Percentiles rank a stretch among this genome's conserved stretches.
Conservation (phyloP, 2,329 filamentous ascomycete species). For the Hymenoscyphus fraxineus region DNA sequence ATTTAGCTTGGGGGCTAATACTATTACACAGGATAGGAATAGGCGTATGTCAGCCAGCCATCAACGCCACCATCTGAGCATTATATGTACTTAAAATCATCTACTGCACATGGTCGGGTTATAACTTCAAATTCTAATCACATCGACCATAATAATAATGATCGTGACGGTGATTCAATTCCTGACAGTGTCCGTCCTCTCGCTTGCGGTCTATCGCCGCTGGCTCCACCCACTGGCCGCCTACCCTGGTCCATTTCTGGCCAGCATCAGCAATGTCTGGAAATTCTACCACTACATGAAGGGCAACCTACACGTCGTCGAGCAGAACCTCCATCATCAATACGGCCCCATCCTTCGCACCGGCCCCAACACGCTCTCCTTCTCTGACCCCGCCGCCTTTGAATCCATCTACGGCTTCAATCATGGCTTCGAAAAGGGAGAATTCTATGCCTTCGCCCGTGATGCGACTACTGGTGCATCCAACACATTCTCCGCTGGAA, state of each 20-base stretch:
- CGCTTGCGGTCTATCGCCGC: slow-evolving; percentile 8
- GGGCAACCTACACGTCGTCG: not conserved
- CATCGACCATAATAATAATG: no score
- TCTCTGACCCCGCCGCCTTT: slow-evolving; percentile 39
- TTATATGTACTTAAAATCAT: no score
- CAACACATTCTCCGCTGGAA: slow-evolving; percentile 10
- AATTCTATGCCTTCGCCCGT: slow-evolving; percentile 14
- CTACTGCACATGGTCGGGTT: no score
- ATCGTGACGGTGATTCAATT: not conserved
- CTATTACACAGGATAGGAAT: no score
- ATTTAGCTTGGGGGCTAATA: no score
- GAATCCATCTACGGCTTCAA: slow-evolving; percentile 46
- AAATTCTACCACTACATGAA: not conserved
- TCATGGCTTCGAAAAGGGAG: slow-evolving; percentile 11
- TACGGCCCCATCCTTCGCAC: slow-evolving; percentile 12
- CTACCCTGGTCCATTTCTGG: slow-evolving; percentile 11
- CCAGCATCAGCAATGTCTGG: slow-evolving; percentile 13
- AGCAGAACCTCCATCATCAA: slow-evolving; percentile 9
- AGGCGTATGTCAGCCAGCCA: no score
- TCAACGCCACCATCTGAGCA: no score
- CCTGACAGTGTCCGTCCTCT: not conserved
- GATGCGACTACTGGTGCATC: not conserved
- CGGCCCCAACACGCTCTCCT: slow-evolving; percentile 32
- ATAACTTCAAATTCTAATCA: no score
- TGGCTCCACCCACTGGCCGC: slow-evolving; percentile 12